Evolutionary conservation across 208 protist genomes (phyloP).

Genomic region (Trypanosomatidae sp.): DNA sequence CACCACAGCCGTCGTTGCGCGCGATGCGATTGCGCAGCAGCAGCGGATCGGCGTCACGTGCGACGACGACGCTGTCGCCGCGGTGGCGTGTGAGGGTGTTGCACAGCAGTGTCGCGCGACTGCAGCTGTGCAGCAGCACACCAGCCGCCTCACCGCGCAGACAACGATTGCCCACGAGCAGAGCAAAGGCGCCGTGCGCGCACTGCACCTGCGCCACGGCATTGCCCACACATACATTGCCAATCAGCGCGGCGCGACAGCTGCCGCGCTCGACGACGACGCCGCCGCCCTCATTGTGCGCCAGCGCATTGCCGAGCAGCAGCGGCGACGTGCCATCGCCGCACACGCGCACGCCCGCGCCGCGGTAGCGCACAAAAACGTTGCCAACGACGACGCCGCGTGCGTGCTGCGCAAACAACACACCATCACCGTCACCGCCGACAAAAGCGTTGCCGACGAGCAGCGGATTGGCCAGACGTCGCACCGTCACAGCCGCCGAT

Average conservation of each 20-base stretch:
- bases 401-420: constrained; percentile 31
- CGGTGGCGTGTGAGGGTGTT: constrained; percentile 40
- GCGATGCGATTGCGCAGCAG: constrained; percentile 43
- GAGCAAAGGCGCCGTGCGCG: constrained; percentile 22
- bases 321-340: too few relatives aligned
- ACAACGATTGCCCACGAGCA: constrained; percentile 59
- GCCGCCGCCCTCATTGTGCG: too few relatives aligned
- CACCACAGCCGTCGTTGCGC: constrained; percentile 17
- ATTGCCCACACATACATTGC: constrained; percentile 43
- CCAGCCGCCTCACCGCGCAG: constrained; percentile 16
- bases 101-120: constrained; percentile 32
- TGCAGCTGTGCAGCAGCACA: constrained; percentile 39
- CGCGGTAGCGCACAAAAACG: constrained; percentile 35
- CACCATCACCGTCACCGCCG: constrained; percentile 28
- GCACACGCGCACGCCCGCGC: constrained; percentile 26
- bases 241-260: too few relatives aligned
- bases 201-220: constrained; percentile 24
- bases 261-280: too few relatives aligned
- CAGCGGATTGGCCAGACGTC: constrained; percentile 69
- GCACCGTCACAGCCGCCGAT: constrained; percentile 40
- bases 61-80: constrained; percentile 54
- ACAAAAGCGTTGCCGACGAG: constrained; percentile 78
- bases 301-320: too few relatives aligned
- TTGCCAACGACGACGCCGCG: constrained; percentile 70
- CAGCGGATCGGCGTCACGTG: constrained; percentile 66